These are phyloP conservation scores for Apiotrichum veenhuisii DNA, from an alignment of 1,284 basidiomycete species.

Conservation along the genomic window DNA sequence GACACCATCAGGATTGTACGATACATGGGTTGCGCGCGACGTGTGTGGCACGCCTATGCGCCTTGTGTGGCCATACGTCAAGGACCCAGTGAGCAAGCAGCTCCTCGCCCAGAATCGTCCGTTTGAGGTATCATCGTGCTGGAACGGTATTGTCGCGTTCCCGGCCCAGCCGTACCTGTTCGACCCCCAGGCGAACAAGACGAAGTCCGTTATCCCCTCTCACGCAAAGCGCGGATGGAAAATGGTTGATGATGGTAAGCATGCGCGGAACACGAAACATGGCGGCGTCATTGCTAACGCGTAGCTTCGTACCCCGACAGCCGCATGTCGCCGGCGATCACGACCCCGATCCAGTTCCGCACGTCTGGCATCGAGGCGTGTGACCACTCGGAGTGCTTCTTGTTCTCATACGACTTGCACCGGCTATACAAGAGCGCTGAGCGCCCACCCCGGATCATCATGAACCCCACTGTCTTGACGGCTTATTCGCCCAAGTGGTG, in stretches of 20 bases:
- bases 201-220: conserved; percentile 23
- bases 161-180: conserved; percentile 52
- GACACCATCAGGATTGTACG: conserved; percentile 43
- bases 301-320: conserved; percentile 36
- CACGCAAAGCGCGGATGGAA: conserved; percentile 29
- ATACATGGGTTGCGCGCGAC: conserved; percentile 55
- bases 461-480: conserved; percentile 53
- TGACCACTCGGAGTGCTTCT: conserved; percentile 57
- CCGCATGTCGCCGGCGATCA: conserved; percentile 44
- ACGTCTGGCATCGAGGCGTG: conserved; percentile 52
- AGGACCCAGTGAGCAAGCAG: conserved; percentile 47
- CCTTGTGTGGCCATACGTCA: conserved; percentile 57
- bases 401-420: conserved; percentile 59
- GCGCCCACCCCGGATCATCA: conserved; percentile 50
- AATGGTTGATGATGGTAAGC: conserved; percentile 43
- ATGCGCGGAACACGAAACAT: conserved; percentile 21
- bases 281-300: conserved; percentile 10
- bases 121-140: conserved; percentile 58
- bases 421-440: conserved; percentile 51
- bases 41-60: conserved; percentile 51
- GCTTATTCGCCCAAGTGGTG: conserved; percentile 52
- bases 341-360: conserved; percentile 54
- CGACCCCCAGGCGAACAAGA: conserved; percentile 26
- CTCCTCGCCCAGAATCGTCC: conserved; percentile 50
- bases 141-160: conserved; percentile 53